Evolutionary conservation across 2,329 filamentous ascomycete species (phyloP), one percentile per base, ranked within the genome.

Genomic region (Fusarium clavum): DNA sequence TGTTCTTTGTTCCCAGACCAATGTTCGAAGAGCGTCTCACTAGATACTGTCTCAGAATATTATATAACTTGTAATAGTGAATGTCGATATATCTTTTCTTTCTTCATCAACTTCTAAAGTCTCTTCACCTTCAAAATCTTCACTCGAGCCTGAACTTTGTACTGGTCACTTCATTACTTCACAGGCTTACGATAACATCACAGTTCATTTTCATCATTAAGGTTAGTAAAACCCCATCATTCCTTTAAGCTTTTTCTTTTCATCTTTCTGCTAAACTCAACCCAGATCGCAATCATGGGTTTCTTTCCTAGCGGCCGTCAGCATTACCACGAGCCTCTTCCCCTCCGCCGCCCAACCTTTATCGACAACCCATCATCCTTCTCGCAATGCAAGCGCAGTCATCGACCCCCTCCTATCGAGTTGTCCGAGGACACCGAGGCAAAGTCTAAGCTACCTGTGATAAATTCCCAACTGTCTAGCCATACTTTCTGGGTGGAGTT

Each of bases 1-100:
- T 12, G 13, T 10, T 44, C 65, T 51, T 67, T 72, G 49, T 58
- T 22, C 29, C n/a, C 22, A 18, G 3, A 8, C 6, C 29, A 43
- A 64, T 68, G 53, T 68, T 72, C 70, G 51, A 59, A 25, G n/a
- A 20, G 11, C 9, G 2, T 29, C 22, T n/a, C 24, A 27, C 40
- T n/a, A 38, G 34, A 38, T 6, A 38, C 34, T 38, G 10, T 2
- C 34, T n/a, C 2, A 7, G 18, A 38, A 4, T 38, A n/a, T 4
- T 38, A 38, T 38, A 38, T 38, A 38, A n/a, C 18, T 38, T 38
- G 18, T 2, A n/a, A 38, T 3, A 12, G 9, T n/a, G 18, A n/a
- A 12, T 38, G 1, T 8, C 25, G 41, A 34, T 8, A 30, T 3
- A 2, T 4, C 27, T 11, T 25, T 51, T 18, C 20, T 52, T 29